Conservation (phyloP, 805 yeast species). For the Starmerella sirachaensis region DNA sequence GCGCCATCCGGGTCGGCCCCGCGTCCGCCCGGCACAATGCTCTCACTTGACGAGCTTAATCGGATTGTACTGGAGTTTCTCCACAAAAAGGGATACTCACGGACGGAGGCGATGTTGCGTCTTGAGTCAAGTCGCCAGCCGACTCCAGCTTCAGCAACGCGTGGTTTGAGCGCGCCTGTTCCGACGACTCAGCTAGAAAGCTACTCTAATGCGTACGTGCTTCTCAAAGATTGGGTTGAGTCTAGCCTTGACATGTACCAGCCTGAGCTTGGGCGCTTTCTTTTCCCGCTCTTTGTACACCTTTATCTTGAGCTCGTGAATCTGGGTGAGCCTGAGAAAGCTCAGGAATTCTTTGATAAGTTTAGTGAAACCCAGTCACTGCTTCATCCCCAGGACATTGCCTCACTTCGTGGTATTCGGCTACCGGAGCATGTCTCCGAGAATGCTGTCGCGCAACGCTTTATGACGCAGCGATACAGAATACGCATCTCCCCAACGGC, state of each 20-base stretch:
- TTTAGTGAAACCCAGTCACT: slow-evolving; percentile 62
- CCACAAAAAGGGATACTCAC: slow-evolving; percentile 84
- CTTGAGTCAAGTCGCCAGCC: slow-evolving; percentile 43
- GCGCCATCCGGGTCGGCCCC: slow-evolving; percentile 3
- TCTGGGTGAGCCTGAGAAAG: slow-evolving; percentile 43
- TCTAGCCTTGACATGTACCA: slow-evolving; percentile 79
- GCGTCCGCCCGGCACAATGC: slow-evolving; percentile 16
- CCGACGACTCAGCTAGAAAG: slow-evolving; percentile 43
- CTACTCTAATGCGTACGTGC: slow-evolving; percentile 67
- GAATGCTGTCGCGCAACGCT: slow-evolving; percentile 68
- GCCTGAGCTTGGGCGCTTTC: slow-evolving; percentile 69
- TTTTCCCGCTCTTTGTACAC: slow-evolving; percentile 90
- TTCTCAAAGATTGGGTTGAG: slow-evolving; percentile 80
- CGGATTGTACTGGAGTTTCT: slow-evolving; percentile 85
- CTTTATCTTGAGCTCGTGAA: slow-evolving; percentile 67
- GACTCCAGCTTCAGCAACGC: slow-evolving; percentile 26
- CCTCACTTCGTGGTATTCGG: slow-evolving; percentile 58
- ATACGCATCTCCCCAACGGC: slow-evolving; percentile 72
- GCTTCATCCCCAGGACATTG: slow-evolving; percentile 67
- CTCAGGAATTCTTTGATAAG: slow-evolving; percentile 63
- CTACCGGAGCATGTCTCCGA: slow-evolving; percentile 72
- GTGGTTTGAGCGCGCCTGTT: slow-evolving; percentile 26
- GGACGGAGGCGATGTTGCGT: slow-evolving; percentile 87
- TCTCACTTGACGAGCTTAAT: slow-evolving; percentile 73
- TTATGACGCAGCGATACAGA: slow-evolving; percentile 58